phyloP scores from a whole-genome alignment of 805 yeast species.

The Kockiozyma suomiensis region DNA sequence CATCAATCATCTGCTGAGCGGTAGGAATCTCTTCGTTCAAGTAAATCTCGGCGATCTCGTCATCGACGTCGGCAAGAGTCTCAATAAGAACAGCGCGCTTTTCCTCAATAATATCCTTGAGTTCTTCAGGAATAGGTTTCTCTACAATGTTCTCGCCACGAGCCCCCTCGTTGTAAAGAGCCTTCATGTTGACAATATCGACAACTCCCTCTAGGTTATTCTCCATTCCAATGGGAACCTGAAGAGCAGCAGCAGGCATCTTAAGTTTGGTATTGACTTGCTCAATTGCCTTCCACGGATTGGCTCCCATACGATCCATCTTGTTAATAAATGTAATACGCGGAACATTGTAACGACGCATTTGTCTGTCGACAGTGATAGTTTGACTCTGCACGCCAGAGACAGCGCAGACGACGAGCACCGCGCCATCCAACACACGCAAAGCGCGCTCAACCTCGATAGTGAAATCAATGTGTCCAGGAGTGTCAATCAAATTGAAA shows the following conservation, averaged over 20 bases:
- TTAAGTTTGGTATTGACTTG: conserved; percentile 85
- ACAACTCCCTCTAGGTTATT: conserved; percentile 83
- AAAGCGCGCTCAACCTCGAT: conserved; percentile 99
- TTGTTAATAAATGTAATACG: conserved; percentile 94
- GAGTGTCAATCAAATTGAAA: conserved; percentile 95
- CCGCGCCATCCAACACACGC: conserved; percentile 97
- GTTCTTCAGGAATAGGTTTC: conserved; percentile 71
- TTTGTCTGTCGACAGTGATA: conserved; percentile 97
- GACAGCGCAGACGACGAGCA: conserved; percentile 96
- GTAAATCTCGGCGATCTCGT: conserved; percentile 90
- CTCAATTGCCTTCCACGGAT: conserved; percentile 93
- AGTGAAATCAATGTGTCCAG: conserved; percentile 98
- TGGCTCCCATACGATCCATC: conserved; percentile 99
- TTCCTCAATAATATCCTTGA: conserved; percentile 82
- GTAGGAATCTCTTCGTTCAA: conserved; percentile 90
- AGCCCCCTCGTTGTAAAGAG: conserved; percentile 82
- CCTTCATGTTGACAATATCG: conserved; percentile 84
- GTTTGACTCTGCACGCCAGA: conserved; percentile 98
- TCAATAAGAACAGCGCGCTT: conserved; percentile 85
- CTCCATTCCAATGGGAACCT: conserved; percentile 97
- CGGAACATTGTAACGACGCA: conserved; percentile 97
- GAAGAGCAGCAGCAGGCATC: conserved; percentile 96
- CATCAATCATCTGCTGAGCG: conserved; percentile 76
- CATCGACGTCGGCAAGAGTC: conserved; percentile 97
- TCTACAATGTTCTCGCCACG: conserved; percentile 80